Percentiles rank a stretch among this genome's conserved stretches.
phyloP scores from a whole-genome alignment of 495 filamentous ascomycete genomes.

The Choiromyces venosus region DNA sequence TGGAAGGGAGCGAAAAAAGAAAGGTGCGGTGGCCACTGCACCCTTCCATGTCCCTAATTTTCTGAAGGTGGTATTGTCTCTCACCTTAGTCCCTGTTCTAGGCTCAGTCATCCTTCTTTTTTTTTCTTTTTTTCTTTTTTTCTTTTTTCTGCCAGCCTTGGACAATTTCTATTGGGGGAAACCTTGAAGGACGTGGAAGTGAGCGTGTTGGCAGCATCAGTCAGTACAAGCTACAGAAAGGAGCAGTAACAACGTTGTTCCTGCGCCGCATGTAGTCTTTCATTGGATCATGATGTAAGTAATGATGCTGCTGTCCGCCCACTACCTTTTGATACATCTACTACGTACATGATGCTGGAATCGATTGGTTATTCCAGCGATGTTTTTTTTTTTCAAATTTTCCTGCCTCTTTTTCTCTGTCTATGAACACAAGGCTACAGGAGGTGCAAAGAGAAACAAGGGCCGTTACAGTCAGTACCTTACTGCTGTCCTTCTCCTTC shows the following conservation, averaged over 20 bases:
- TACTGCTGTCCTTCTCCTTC: constrained; percentile 6
- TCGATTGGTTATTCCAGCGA: background rate
- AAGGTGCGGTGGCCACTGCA: background rate
- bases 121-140: background rate
- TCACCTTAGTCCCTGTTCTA: background rate
- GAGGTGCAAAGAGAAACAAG: background rate
- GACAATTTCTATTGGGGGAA: constrained; percentile 1
- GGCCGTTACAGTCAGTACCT: constrained; percentile 13
- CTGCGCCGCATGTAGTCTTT: background rate
- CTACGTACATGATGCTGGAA: background rate
- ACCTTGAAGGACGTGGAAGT: background rate
- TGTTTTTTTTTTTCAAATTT: background rate
- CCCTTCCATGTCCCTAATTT: background rate
- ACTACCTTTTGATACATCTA: background rate
- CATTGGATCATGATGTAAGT: background rate
- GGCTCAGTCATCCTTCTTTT: background rate
- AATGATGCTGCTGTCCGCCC: background rate
- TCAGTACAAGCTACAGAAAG: background rate
- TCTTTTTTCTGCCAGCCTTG: background rate
- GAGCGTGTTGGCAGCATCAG: background rate
- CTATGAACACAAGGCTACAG: background rate
- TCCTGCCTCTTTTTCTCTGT: background rate
- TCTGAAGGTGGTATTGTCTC: background rate
- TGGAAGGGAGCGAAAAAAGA: background rate
- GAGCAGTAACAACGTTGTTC: background rate